These are phyloP conservation scores for Phtheirospermum japonicum DNA, from an alignment of 257 asterid species.

Conservation along the genomic window DNA sequence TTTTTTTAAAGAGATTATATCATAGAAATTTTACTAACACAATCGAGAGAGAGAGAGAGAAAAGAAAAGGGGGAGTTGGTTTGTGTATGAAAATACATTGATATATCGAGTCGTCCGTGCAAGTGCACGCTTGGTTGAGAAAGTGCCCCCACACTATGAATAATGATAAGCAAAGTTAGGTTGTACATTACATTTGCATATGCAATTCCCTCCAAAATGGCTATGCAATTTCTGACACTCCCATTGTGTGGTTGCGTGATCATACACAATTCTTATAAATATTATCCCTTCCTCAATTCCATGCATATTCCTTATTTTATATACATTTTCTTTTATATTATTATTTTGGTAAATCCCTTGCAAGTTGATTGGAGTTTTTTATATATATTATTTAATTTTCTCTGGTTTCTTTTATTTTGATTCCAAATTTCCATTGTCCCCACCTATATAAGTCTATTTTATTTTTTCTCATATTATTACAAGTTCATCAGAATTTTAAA, in stretches of 20 bases:
- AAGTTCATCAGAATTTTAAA: too few species aligned
- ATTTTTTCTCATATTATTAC: too few species aligned
- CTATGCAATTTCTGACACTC: constrained; percentile 40
- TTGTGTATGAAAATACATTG: not conserved
- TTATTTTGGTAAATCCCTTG: not conserved
- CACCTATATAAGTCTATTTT: too few species aligned
- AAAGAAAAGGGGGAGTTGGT: too few species aligned
- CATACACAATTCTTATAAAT: constrained; percentile 21
- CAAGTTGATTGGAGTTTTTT: not conserved
- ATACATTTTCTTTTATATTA: not conserved
- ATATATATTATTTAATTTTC: too few species aligned
- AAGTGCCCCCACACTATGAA: constrained; percentile 17
- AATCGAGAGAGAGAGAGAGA: too few species aligned
- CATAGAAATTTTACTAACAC: too few species aligned
- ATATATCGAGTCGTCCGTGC: constrained; percentile 4
- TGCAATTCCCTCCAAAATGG: constrained; percentile 35
- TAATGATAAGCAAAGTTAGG: constrained; percentile 20
- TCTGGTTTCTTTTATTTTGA: not conserved
- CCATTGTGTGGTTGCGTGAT: constrained; percentile 34
- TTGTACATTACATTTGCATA: constrained; percentile 28
- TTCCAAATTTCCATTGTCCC: not conserved
- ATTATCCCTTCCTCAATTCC: constrained; percentile 19
- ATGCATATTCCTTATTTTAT: not conserved
- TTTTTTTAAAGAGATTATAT: too few species aligned
- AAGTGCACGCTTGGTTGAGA: constrained; percentile 29